phyloP scores from a whole-genome alignment of 140 eudicot species.

The Ambrosia hybrid region DNA sequence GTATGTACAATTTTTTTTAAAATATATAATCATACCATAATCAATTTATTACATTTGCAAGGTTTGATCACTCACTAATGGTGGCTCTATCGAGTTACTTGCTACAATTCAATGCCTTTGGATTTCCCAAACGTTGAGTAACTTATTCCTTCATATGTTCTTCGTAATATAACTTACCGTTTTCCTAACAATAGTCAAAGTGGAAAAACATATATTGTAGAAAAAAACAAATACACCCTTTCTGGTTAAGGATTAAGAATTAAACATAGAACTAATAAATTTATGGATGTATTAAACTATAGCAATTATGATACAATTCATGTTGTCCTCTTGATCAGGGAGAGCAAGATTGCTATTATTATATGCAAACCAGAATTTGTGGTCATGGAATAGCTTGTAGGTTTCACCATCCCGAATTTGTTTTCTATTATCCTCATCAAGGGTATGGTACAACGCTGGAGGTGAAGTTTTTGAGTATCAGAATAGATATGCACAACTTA shows the following conservation, averaged over 20 bases:
- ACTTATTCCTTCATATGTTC: neutral
- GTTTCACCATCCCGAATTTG: slow-evolving; percentile 58
- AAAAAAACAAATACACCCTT: too few relatives aligned
- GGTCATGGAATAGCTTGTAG: slow-evolving; percentile 42
- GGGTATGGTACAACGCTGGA: neutral
- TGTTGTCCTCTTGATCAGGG: slow-evolving; percentile 32
- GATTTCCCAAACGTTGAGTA: slow-evolving; percentile 50
- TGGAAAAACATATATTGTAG: neutral
- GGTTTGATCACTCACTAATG: slow-evolving; percentile 27
- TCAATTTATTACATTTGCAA: too few relatives aligned
- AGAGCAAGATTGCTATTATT: slow-evolving; percentile 43
- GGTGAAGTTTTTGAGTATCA: slow-evolving; percentile 6
- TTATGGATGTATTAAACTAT: neutral
- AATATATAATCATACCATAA: too few relatives aligned
- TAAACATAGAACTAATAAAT: too few relatives aligned
- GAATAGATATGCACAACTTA: neutral
- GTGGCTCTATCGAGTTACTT: neutral
- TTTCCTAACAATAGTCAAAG: neutral
- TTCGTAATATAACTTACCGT: neutral
- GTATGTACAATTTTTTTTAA: too few relatives aligned
- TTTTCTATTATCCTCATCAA: slow-evolving; percentile 6
- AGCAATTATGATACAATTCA: neutral
- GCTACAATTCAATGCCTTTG: slow-evolving; percentile 35
- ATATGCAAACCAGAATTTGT: slow-evolving; percentile 48
- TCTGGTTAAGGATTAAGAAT: too few relatives aligned